A percentile compares a stretch with the other conserved stretches of the same genome.
These are phyloP conservation scores for Achlya hypogyna DNA, from an alignment of 352 stramenopile species.

Conservation along the genomic window DNA sequence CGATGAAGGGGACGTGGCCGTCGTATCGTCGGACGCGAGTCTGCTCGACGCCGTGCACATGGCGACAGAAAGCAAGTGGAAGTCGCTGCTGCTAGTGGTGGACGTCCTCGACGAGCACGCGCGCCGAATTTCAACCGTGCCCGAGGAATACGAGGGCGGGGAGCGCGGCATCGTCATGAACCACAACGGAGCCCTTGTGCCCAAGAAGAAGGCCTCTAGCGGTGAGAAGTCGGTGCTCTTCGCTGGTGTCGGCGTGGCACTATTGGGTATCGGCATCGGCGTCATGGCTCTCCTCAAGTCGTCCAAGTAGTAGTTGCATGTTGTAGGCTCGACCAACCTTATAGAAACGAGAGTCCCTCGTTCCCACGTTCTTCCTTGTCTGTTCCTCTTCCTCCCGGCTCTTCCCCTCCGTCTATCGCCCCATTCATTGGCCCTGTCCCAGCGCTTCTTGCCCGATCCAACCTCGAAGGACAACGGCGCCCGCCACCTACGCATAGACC, in stretches of 20 bases:
- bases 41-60: conserved; percentile 79
- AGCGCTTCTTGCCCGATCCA: too few species aligned
- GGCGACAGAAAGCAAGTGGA: conserved; percentile 77
- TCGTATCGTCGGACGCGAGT: conserved; percentile 80
- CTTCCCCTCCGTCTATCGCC: too few species aligned
- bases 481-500: too few species aligned
- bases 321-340: not conserved
- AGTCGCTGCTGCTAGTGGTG: conserved; percentile 73
- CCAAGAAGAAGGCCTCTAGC: not conserved
- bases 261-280: conserved; percentile 3
- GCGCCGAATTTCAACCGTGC: not conserved
- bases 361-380: too few species aligned
- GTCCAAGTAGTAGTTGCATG: not conserved
- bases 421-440: too few species aligned
- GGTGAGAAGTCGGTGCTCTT: conserved; percentile 9
- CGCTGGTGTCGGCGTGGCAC: not conserved
- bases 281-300: conserved; percentile 9
- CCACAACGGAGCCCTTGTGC: not conserved
- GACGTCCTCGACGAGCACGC: conserved; percentile 9
- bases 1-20: conserved; percentile 75
- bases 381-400: too few species aligned
- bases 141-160: not conserved
- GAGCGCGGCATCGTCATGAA: not conserved
- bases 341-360: not conserved
- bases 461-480: too few species aligned